A percentile compares a stretch with the other conserved stretches of the same genome.
phyloP scores from a whole-genome alignment of 75 land plant species.

The Azolla pinnata region DNA sequence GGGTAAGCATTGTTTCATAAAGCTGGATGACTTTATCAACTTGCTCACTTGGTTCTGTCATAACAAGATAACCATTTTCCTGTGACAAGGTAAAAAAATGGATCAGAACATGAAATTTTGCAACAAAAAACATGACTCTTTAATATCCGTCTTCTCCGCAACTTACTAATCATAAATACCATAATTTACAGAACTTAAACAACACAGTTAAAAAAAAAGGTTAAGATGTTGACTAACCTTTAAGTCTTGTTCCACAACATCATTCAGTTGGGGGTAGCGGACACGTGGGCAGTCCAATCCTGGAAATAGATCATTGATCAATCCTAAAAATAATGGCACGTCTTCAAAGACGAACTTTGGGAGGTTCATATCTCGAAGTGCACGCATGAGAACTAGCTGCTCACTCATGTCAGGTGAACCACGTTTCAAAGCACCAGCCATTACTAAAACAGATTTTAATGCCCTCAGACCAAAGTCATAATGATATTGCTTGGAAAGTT shows the following conservation, averaged over 20 bases:
- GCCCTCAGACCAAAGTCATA: conserved; percentile 34
- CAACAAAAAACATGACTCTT: too few species aligned
- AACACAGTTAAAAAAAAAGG: neutral
- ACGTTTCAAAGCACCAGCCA: conserved; percentile 33
- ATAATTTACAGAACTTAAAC: neutral
- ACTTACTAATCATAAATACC: too few species aligned
- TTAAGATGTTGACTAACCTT: conserved; percentile 10
- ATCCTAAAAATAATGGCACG: conserved; percentile 27
- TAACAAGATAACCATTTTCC: conserved; percentile 27
- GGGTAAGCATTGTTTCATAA: conserved; percentile 35
- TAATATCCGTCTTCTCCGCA: too few species aligned
- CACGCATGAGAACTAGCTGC: conserved; percentile 30
- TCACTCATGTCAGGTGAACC: conserved; percentile 34
- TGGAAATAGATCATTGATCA: conserved; percentile 29
- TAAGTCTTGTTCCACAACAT: conserved; percentile 22
- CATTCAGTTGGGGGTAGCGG: conserved; percentile 24
- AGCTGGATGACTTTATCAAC: conserved; percentile 33
- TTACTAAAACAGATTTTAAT: conserved; percentile 27
- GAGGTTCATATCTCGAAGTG: conserved; percentile 31
- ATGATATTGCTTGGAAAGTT: conserved; percentile 34
- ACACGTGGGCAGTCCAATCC: conserved; percentile 36
- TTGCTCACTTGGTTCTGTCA: conserved; percentile 32
- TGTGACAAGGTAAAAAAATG: neutral
- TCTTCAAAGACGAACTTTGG: conserved; percentile 34
- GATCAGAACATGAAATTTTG: too few species aligned